Evolutionary conservation across 2,329 filamentous ascomycete genomes (phyloP), one percentile per base, ranked within the genome.

Genomic region (Trichoderma simmonsii): DNA sequence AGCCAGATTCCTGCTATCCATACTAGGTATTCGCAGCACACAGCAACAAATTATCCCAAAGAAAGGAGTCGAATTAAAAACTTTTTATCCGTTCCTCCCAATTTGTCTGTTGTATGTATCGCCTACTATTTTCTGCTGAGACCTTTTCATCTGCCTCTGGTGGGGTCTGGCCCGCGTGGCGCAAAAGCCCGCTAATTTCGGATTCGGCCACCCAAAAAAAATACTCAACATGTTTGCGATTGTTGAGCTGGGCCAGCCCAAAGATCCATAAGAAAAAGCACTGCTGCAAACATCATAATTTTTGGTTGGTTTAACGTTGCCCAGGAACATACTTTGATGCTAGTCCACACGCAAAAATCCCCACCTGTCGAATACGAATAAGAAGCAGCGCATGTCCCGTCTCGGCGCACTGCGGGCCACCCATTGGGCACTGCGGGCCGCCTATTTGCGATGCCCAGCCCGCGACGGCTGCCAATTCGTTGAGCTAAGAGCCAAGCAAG

Each of bases 201-300:
- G 15, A 34, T 70, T 62, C 54, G 57, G 28, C 43, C 62, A 14
- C 28, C 26, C 62, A 62, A 62, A 63, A 63, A 63, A 56, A 39
- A 39, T 39, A 39, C 67, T 70, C 67, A 70, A 70, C 67, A 70
- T 70, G 26, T 57, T 70, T 64, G 62, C 67, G 67, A 70, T 70
- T 70, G 67, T 70, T 70, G 67, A 51, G 67, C 36, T 62, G 61
- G 12, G 12, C 21, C 24, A 36, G 26, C n/a, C n/a, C 54, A 57
- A 57, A 28, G 54, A 30, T 28, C 54, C 26, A 18, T 18, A 51
- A 48, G 18, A 48, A n/a, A 39, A n/a, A 43, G 39, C 39, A 14
- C 43, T 21, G 43, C 48, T 24, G 48, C 48, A 54, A 24, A 24
- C 48, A 54, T 54, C 48, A 54, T 21, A 54, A 54, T 54, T 43